A percentile compares a stretch with the other conserved stretches of the same genome.
Evolutionary conservation across 2,329 filamentous ascomycete genomes (phyloP).

Genomic region (Bertia moriformis): DNA sequence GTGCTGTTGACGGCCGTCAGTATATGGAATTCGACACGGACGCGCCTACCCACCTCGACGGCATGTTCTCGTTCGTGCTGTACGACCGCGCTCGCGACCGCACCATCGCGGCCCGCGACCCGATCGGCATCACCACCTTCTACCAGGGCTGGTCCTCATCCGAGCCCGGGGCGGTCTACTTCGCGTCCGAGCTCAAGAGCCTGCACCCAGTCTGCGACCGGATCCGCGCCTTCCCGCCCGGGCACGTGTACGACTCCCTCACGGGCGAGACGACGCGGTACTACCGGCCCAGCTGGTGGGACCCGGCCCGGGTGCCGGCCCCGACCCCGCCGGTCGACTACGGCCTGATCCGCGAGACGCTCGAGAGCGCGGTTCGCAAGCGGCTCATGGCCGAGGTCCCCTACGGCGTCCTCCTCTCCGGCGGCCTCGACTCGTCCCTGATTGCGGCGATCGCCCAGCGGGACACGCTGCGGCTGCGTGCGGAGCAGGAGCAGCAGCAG

Average conservation of each 20-base stretch:
- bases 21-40: constrained; percentile 87
- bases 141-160: constrained; percentile 85
- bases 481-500: constrained; percentile 28
- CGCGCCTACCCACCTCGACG: constrained; percentile 83
- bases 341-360: constrained; percentile 62
- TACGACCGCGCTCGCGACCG: constrained; percentile 93
- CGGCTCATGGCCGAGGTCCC: constrained; percentile 97
- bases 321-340: constrained; percentile 67
- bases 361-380: constrained; percentile 89
- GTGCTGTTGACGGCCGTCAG: constrained; percentile 26
- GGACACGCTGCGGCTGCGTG: constrained; percentile 67
- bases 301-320: constrained; percentile 58
- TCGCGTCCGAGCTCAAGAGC: constrained; percentile 92
- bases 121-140: constrained; percentile 91
- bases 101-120: constrained; percentile 84
- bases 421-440: constrained; percentile 87
- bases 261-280: constrained; percentile 76
- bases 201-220: constrained; percentile 87
- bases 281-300: constrained; percentile 86
- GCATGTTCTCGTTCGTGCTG: constrained; percentile 98
- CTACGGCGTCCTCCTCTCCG: constrained; percentile 88
- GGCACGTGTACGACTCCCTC: constrained; percentile 89
- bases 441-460: constrained; percentile 91
- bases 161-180: constrained; percentile 77
- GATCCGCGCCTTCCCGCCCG: constrained; percentile 85